Evolutionary conservation across 257 asterid genomes (phyloP).

Genomic region (Echium plantagineum): DNA sequence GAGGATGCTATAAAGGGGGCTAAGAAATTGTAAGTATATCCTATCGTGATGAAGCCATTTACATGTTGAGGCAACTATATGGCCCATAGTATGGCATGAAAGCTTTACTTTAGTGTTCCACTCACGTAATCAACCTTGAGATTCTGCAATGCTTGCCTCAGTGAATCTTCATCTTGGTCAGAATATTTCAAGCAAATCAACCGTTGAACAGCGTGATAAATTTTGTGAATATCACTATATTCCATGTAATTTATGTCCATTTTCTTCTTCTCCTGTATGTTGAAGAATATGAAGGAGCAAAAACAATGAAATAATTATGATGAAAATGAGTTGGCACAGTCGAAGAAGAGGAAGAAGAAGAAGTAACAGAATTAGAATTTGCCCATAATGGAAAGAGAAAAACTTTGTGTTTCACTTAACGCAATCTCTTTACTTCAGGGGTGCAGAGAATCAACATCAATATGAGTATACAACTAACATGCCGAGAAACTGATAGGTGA

Average conservation of each 20-base stretch:
- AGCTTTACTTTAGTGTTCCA: conserved; percentile 29
- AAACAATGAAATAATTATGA: not conserved
- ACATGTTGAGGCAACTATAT: not conserved
- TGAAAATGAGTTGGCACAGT: not conserved
- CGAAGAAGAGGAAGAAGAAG: not conserved
- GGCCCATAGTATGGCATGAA: too few species aligned
- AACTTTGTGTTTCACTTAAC: not conserved
- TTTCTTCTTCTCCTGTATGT: conserved; percentile 57
- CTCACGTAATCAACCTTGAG: conserved; percentile 50
- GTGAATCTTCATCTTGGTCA: conserved; percentile 68
- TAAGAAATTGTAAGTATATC: too few species aligned
- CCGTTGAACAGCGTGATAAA: conserved; percentile 63
- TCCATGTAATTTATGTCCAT: conserved; percentile 38
- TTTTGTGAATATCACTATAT: conserved; percentile 50
- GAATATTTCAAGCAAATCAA: conserved; percentile 79
- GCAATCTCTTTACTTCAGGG: not conserved
- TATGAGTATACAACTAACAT: conserved; percentile 1
- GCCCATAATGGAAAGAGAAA: too few species aligned
- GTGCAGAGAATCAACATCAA: too few species aligned
- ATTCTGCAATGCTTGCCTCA: conserved; percentile 58
- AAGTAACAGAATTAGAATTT: too few species aligned
- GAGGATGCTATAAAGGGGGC: too few species aligned
- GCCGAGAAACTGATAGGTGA: not conserved
- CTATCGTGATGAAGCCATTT: not conserved
- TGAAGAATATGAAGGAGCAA: not conserved